Evolutionary conservation across 2,329 filamentous ascomycete species (phyloP).

Genomic region (Paraconiothyrium sp.): DNA sequence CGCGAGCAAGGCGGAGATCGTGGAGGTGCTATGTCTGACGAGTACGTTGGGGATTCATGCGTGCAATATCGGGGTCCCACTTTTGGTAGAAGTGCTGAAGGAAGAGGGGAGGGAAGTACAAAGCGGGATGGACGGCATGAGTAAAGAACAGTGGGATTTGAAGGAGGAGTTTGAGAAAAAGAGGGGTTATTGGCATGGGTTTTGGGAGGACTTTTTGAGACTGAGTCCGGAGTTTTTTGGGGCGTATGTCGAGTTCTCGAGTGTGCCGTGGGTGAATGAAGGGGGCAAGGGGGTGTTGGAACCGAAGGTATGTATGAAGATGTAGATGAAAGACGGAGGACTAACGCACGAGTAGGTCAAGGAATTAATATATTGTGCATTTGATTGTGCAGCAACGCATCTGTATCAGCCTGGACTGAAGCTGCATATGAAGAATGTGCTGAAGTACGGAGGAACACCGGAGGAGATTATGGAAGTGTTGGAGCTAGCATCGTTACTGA

Average conservation of each 20-base stretch:
- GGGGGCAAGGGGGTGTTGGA: conserved; percentile 48
- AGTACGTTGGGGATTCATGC: conserved; percentile 59
- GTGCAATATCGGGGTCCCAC: conserved; percentile 57
- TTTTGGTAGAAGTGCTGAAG: conserved; percentile 58
- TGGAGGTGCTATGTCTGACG: conserved; percentile 58
- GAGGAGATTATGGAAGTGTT: conserved; percentile 61
- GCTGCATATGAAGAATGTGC: conserved; percentile 59
- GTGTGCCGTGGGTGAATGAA: conserved; percentile 52
- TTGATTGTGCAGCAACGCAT: conserved; percentile 59
- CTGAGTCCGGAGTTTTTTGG: conserved; percentile 60
- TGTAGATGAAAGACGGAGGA: neutral
- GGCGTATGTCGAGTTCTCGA: conserved; percentile 58
- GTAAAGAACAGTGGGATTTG: conserved; percentile 49
- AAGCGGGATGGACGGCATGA: conserved; percentile 43
- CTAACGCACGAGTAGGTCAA: conserved; percentile 39
- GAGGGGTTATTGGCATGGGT: conserved; percentile 58
- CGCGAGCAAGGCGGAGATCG: conserved; percentile 54
- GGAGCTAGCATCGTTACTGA: conserved; percentile 54
- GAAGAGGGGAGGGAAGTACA: conserved; percentile 52
- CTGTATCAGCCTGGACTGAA: conserved; percentile 59
- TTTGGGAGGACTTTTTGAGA: conserved; percentile 57
- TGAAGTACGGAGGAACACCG: conserved; percentile 56
- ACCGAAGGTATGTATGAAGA: conserved; percentile 50
- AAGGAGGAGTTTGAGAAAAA: conserved; percentile 57
- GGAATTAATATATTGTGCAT: conserved; percentile 60